A percentile compares a stretch with the other conserved stretches of the same genome.
phyloP scores from a whole-genome alignment of 2,329 filamentous ascomycete species.

The Diatrype stigma region DNA sequence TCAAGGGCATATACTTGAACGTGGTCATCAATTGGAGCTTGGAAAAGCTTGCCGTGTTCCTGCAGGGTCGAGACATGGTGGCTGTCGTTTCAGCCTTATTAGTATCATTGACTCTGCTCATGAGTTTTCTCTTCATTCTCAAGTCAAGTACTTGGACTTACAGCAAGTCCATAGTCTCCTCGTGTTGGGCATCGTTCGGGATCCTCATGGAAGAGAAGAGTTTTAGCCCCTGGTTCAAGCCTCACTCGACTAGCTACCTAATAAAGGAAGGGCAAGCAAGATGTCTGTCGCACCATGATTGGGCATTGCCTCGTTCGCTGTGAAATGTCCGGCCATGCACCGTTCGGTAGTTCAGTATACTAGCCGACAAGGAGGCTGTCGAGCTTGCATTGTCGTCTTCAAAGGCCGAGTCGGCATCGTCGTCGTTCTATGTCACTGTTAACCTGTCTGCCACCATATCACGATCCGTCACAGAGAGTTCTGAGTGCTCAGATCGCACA shows the following conservation, averaged over 20 bases:
- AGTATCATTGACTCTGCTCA: neutral
- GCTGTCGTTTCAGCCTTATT: slow-evolving; percentile 9
- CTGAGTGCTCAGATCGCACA: no score
- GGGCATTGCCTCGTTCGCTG: slow-evolving; percentile 24
- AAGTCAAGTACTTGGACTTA: slow-evolving; percentile 13
- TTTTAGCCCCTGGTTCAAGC: slow-evolving; percentile 3
- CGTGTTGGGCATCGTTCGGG: slow-evolving; percentile 26
- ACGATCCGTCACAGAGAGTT: neutral
- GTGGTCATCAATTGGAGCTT: slow-evolving; percentile 19
- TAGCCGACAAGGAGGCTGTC: slow-evolving; percentile 26
- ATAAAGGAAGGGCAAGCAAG: neutral
- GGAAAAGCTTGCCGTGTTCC: slow-evolving; percentile 20
- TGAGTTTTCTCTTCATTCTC: no score
- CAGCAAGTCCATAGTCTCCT: slow-evolving; percentile 27
- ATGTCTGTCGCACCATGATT: slow-evolving; percentile 21
- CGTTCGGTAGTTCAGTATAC: slow-evolving; percentile 27
- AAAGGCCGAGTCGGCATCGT: slow-evolving; percentile 25
- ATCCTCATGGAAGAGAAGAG: slow-evolving; percentile 15
- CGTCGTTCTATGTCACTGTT: slow-evolving; percentile 1
- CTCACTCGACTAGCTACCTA: neutral
- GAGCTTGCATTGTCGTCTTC: slow-evolving; percentile 25
- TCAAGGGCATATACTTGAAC: slow-evolving; percentile 17
- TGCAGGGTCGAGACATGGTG: slow-evolving; percentile 24
- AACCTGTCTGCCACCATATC: neutral
- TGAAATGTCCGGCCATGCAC: slow-evolving; percentile 28